Percentiles rank a stretch among this genome's conserved stretches.
Evolutionary conservation across 2,329 filamentous ascomycete species (phyloP).

Genomic region (Diaporthe vaccinii): DNA sequence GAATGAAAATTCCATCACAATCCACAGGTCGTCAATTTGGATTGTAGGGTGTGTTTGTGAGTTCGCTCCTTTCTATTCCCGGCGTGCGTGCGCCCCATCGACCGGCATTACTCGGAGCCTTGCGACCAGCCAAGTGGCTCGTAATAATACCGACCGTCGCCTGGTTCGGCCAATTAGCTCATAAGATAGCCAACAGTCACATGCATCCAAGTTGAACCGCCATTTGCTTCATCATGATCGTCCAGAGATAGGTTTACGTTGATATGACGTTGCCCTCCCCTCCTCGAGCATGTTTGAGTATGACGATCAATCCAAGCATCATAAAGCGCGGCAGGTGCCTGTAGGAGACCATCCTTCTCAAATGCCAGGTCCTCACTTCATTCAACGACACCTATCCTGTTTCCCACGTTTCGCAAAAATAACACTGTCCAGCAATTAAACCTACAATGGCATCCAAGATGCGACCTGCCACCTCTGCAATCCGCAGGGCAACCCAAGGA

Average conservation of each 20-base stretch:
- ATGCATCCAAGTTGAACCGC: not conserved
- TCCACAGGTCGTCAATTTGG: too few species aligned
- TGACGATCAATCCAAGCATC: not conserved
- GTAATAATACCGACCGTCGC: not conserved
- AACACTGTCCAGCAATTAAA: not conserved
- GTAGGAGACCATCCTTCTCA: not conserved
- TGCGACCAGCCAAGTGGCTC: not conserved
- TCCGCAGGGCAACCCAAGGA: not conserved
- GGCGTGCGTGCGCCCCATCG: too few species aligned
- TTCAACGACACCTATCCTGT: not conserved
- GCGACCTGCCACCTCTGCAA: not conserved
- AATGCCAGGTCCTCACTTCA: not conserved
- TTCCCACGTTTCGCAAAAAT: not conserved
- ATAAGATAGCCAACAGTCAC: not conserved
- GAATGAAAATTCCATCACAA: accelerated
- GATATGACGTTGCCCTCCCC: not conserved
- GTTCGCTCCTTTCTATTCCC: too few species aligned
- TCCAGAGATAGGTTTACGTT: not conserved
- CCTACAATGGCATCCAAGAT: not conserved
- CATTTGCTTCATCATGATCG: not conserved
- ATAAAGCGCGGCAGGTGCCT: not conserved
- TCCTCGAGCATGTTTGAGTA: too few species aligned
- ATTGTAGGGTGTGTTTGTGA: too few species aligned
- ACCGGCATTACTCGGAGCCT: not conserved
- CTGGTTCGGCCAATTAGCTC: not conserved